A percentile compares a stretch with the other conserved stretches of the same genome.
phyloP scores from a whole-genome alignment of 2,329 filamentous ascomycete species.

The Tolypocladium paradoxum region DNA sequence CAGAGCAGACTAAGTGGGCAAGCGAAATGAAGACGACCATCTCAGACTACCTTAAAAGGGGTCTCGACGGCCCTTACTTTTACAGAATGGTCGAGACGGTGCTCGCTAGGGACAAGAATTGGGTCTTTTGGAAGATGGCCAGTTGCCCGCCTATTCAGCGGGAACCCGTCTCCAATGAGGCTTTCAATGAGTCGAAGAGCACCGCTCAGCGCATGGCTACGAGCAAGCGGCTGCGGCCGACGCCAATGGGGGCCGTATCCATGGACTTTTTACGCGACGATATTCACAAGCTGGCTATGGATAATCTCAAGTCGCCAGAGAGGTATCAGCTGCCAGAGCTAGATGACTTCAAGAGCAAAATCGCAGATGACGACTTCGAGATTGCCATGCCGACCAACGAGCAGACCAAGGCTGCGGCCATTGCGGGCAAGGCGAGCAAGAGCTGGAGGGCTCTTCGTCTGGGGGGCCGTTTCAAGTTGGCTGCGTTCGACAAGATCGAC shows the following conservation, averaged over 20 bases:
- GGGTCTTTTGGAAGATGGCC: conserved; percentile 97
- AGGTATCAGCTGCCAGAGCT: conserved; percentile 61
- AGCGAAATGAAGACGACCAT: conserved; percentile 67
- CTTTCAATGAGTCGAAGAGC: conserved; percentile 60
- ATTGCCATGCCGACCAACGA: conserved; percentile 67
- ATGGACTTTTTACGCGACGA: conserved; percentile 68
- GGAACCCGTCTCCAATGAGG: conserved; percentile 55
- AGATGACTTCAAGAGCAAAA: conserved; percentile 59
- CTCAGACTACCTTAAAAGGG: conserved; percentile 70
- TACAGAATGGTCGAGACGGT: conserved; percentile 96
- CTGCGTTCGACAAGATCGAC: conserved; percentile 78
- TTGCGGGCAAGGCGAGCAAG: conserved; percentile 74
- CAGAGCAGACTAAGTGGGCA: conserved; percentile 66
- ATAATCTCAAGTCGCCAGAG: conserved; percentile 54
- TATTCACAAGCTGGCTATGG: conserved; percentile 47
- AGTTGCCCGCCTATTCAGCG: conserved; percentile 80
- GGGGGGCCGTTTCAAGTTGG: conserved; percentile 62
- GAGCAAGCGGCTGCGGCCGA: conserved; percentile 58
- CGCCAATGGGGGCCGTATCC: conserved; percentile 61
- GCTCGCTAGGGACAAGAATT: conserved; percentile 91
- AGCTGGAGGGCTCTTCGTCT: conserved; percentile 82
- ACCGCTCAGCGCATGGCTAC: conserved; percentile 55
- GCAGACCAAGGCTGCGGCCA: conserved; percentile 41
- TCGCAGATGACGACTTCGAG: conserved; percentile 74
- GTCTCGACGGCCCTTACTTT: conserved; percentile 81